Base-by-base conservation (phyloP, 2,329 filamentous ascomycete species). In the Aureobasidium sp. region DNA sequence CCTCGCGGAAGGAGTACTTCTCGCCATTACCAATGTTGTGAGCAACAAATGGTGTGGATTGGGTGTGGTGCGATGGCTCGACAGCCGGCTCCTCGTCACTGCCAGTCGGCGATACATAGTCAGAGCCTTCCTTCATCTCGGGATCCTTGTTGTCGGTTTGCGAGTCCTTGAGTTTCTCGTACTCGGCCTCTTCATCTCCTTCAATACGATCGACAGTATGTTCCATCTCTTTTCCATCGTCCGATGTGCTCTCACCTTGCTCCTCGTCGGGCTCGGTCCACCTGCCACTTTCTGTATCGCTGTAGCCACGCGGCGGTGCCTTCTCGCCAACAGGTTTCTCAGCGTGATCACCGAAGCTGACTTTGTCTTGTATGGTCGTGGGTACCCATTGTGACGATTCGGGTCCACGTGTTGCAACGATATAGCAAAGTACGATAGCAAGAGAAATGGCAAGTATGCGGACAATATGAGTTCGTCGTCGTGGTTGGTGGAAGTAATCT, bases 1-100 rank as follows among this genome's bases (percentile, higher is more conserved):
- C 61, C 10, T 42, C 47, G 13, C 29, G 45, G 39, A 63, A 53
- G 25, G 48, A 47, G 37, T 61, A 47, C 25, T 53, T 61, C 4
- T 61, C 49, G 13, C 59, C 59, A 15, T 30, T 54, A 10, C 59
- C 59, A 27, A 54, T 61, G 41, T 54, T 53, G 42, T 61, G 59
- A 7, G 59, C 49, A 29, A 54, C 32, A 53, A 47, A 61, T 21
- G 59, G 49, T 15, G 25, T 44, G 3, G 57, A 44, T 13, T 50
- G 29, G 6, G 47, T 60, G 7, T 60, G 47, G 21, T 60, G 37
- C 8, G 57, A 60, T n/a, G 37, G 45, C 13, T 60, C 57, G 15
- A 52, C 30, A 15, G n/a, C 57, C 27, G 47, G 10, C 13, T 50
- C 45, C 15, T 52, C 47, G n/a, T 59, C 55, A 10, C 16, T 49